Conservation (phyloP, 768 basidiomycete species). For the Mrakia frigida region DNA sequence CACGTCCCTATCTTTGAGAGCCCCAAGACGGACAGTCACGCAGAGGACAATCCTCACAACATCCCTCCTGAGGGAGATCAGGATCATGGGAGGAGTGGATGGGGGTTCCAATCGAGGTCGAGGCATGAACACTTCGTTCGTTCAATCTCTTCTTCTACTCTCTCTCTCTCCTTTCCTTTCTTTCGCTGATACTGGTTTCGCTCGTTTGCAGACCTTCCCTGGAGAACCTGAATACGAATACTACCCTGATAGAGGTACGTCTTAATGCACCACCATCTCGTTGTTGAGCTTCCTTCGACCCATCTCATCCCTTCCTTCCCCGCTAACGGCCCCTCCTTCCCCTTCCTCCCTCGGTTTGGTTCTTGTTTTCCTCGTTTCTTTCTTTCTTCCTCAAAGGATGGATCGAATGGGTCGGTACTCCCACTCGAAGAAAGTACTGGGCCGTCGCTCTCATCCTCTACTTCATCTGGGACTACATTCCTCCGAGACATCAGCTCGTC, state of each 20-base stretch:
- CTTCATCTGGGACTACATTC: background rate
- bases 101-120: slow-evolving; percentile 14
- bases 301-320: background rate
- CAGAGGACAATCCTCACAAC: background rate
- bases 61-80: slow-evolving; percentile 18
- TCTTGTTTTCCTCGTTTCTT: background rate
- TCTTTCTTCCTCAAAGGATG: background rate
- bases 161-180: background rate
- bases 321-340: background rate
- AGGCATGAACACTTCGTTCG: slow-evolving; percentile 19
- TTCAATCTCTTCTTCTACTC: background rate
- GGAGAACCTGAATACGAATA: background rate
- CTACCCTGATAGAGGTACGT: background rate
- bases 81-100: slow-evolving; percentile 19
- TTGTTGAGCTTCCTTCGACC: background rate
- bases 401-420: background rate
- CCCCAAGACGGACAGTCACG: background rate
- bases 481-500: background rate
- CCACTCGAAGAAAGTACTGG: background rate
- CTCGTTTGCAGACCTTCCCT: background rate
- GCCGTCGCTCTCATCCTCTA: background rate
- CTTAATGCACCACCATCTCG: background rate
- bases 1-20: background rate
- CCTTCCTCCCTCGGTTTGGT: background rate
- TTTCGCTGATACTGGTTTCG: background rate